These are phyloP conservation scores for Jatropha podagrica DNA, from an alignment of 441 rosid species.

Conservation along the genomic window DNA sequence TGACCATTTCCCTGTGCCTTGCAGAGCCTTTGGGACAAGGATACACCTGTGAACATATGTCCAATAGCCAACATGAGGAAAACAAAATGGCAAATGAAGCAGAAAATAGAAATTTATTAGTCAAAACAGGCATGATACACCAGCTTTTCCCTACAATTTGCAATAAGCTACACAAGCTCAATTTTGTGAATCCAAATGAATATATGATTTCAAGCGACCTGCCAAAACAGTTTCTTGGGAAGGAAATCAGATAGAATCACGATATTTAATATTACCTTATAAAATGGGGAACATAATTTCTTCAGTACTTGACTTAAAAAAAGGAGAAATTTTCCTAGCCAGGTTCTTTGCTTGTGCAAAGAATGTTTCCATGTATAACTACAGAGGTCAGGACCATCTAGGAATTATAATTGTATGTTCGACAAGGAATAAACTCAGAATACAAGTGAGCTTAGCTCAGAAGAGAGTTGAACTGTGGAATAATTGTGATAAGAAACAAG, in stretches of 20 bases:
- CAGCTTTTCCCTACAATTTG: not conserved
- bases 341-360: not conserved
- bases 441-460: not conserved
- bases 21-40: constrained; percentile 91
- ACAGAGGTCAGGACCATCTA: not conserved
- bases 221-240: not conserved
- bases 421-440: not conserved
- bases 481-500: not conserved
- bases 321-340: not conserved
- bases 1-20: constrained; percentile 76
- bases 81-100: constrained; percentile 1
- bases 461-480: not conserved
- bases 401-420: not conserved
- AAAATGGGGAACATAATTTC: not conserved
- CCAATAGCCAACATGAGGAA: constrained; percentile 20
- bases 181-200: not conserved
- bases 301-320: not conserved
- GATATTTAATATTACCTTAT: not conserved
- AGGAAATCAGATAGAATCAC: not conserved
- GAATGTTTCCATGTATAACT: not conserved
- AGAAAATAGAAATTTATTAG: not conserved
- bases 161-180: not conserved
- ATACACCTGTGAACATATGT: constrained; percentile 53
- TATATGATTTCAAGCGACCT: not conserved
- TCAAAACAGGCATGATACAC: not conserved